Evolutionary conservation across 495 filamentous ascomycete species (phyloP).

Genomic region (Penicillium cataractarum): DNA sequence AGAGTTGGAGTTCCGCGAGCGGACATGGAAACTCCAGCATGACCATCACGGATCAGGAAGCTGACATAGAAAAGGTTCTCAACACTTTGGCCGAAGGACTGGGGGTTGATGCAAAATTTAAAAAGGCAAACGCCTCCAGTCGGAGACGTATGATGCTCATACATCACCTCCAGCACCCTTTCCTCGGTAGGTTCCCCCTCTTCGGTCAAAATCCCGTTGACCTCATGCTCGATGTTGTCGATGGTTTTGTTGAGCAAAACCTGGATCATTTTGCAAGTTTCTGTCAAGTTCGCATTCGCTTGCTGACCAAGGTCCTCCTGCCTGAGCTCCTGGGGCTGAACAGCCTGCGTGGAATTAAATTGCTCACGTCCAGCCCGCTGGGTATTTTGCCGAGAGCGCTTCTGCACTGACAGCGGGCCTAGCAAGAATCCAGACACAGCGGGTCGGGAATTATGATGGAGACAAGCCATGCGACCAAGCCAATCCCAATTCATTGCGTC

Average conservation of each 20-base stretch:
- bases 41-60: constrained; percentile 90
- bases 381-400: constrained; percentile 68
- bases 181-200: constrained; percentile 41
- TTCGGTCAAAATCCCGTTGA: constrained; percentile 33
- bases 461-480: constrained; percentile 74
- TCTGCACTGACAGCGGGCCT: constrained; percentile 87
- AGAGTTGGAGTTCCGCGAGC: constrained; percentile 68
- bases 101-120: constrained; percentile 84
- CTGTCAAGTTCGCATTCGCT: constrained; percentile 75
- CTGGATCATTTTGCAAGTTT: constrained; percentile 65
- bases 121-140: constrained; percentile 75
- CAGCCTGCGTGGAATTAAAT: constrained; percentile 63
- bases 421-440: constrained; percentile 82
- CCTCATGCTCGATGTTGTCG: constrained; percentile 34
- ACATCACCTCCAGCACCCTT: constrained; percentile 49
- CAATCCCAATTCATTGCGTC: constrained; percentile 88
- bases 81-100: constrained; percentile 90
- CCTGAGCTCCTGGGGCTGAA: constrained; percentile 73
- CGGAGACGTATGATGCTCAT: constrained; percentile 57
- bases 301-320: constrained; percentile 69
- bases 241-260: constrained; percentile 47
- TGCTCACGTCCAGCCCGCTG: constrained; percentile 66
- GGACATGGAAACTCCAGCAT: constrained; percentile 66
- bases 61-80: constrained; percentile 98
- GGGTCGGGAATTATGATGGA: constrained; percentile 73